Evolutionary conservation across 768 basidiomycete species (phyloP).

Genomic region (Trametes coccinea): DNA sequence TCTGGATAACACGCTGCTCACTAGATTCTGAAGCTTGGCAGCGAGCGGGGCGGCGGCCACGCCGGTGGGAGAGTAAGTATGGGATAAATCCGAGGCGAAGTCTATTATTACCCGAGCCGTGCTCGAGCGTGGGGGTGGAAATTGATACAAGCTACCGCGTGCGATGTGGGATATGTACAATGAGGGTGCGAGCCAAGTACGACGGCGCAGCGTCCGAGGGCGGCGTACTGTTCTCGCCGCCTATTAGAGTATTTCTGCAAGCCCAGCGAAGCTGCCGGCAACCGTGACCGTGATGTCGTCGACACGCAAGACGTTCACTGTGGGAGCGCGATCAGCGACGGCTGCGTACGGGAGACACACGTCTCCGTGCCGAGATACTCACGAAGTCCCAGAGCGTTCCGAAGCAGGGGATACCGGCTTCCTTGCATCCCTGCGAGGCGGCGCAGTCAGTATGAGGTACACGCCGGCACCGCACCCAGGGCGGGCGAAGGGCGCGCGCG

Average conservation of each 20-base stretch:
- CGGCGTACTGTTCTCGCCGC: slow-evolving; percentile 12
- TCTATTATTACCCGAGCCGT: slow-evolving; percentile 2
- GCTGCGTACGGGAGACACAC: background rate
- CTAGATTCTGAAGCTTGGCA: no score
- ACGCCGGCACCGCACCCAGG: background rate
- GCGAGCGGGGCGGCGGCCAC: no score
- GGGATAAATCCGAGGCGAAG: background rate
- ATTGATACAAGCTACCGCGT: slow-evolving; percentile 5
- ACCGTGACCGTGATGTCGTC: background rate
- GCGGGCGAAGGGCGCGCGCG: background rate
- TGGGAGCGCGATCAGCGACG: background rate
- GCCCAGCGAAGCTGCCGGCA: background rate
- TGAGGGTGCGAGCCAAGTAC: slow-evolving; percentile 5
- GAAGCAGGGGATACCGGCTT: slow-evolving; percentile 27
- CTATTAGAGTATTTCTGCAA: slow-evolving; percentile 10
- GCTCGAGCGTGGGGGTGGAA: background rate
- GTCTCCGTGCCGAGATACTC: slow-evolving; percentile 10
- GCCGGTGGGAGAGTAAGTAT: no score
- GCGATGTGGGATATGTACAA: slow-evolving; percentile 15
- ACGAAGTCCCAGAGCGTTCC: slow-evolving; percentile 37
- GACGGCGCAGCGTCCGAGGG: slow-evolving; percentile 6
- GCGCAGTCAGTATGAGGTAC: slow-evolving; percentile 7
- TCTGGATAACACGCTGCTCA: no score
- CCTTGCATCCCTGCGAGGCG: slow-evolving; percentile 22
- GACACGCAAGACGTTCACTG: slow-evolving; percentile 8